Evolutionary conservation across 768 basidiomycete species (phyloP).

Genomic region (Suillus weaverae): DNA sequence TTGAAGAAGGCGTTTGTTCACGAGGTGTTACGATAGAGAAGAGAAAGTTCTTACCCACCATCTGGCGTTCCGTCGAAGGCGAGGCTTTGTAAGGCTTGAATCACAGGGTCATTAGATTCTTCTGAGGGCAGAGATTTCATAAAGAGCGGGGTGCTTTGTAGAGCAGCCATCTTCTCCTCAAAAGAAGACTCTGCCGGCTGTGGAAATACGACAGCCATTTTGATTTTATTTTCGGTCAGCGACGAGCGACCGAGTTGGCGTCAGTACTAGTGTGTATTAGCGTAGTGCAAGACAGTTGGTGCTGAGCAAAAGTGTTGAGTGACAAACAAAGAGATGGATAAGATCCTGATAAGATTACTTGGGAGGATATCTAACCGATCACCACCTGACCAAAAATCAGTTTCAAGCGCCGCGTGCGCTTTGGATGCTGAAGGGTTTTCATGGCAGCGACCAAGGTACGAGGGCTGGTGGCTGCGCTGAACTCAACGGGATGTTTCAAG

Average conservation of each 20-base stretch:
- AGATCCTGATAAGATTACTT: conserved; percentile 14
- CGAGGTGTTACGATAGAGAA: neutral
- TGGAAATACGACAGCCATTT: conserved; percentile 25
- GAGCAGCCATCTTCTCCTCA: conserved; percentile 40
- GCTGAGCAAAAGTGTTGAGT: neutral
- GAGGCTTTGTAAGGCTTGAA: conserved; percentile 85
- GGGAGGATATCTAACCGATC: conserved; percentile 12
- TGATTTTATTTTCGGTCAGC: neutral
- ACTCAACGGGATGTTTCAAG: conserved; percentile 55
- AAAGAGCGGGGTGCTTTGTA: conserved; percentile 83
- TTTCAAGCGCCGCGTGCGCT: neutral
- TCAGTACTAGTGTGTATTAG: neutral
- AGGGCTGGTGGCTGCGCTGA: conserved; percentile 60
- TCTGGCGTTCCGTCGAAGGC: conserved; percentile 90
- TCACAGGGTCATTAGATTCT: conserved; percentile 54
- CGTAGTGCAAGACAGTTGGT: neutral
- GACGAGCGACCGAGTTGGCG: neutral
- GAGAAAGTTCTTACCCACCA: conserved; percentile 57
- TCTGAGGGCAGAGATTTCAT: conserved; percentile 86
- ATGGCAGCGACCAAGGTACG: conserved; percentile 40
- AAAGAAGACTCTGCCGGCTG: conserved; percentile 21
- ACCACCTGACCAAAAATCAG: neutral
- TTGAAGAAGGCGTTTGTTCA: conserved; percentile 28
- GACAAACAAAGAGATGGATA: neutral
- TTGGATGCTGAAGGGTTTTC: neutral